phyloP scores from a whole-genome alignment of 345 rosid species.

The Lenwebbia sp. region DNA sequence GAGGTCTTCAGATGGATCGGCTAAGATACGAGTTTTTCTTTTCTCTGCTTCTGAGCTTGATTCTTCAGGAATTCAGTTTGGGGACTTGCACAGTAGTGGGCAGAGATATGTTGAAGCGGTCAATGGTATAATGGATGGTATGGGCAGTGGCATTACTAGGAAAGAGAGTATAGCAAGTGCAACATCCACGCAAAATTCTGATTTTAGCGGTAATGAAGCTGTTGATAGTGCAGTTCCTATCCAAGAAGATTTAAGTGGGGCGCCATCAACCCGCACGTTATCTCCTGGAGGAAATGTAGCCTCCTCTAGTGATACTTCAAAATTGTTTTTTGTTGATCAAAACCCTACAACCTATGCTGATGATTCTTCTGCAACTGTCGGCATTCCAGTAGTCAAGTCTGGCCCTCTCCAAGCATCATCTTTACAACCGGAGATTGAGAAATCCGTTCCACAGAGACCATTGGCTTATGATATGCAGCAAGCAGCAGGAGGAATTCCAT shows the following conservation, averaged over 20 bases:
- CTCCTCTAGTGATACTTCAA: constrained; percentile 19
- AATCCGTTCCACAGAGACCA: constrained; percentile 23
- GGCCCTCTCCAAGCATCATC: constrained; percentile 23
- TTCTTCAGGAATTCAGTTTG: constrained; percentile 35
- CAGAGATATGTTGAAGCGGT: constrained; percentile 66
- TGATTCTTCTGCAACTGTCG: constrained; percentile 21
- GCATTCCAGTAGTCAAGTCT: constrained; percentile 20
- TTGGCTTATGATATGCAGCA: constrained; percentile 28
- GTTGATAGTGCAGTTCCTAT: constrained; percentile 23
- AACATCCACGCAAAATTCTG: constrained; percentile 59
- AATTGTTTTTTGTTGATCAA: constrained; percentile 13
- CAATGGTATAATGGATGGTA: constrained; percentile 37
- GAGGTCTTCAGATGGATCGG: constrained; percentile 58
- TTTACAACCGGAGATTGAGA: constrained; percentile 31
- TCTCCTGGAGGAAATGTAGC: constrained; percentile 23
- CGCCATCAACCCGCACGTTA: constrained; percentile 16
- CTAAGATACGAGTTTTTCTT: constrained; percentile 59
- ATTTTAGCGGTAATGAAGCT: constrained; percentile 39
- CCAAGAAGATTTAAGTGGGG: constrained; percentile 23
- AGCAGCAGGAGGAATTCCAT: constrained; percentile 14
- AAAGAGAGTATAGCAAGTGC: constrained; percentile 59
- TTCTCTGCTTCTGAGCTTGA: constrained; percentile 46
- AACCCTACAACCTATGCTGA: constrained; percentile 21
- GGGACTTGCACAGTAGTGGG: constrained; percentile 42
- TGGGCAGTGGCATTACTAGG: constrained; percentile 23